These are phyloP conservation scores for Rhizopogon rudus DNA, from an alignment of 768 basidiomycete genomes.

Conservation along the genomic window DNA sequence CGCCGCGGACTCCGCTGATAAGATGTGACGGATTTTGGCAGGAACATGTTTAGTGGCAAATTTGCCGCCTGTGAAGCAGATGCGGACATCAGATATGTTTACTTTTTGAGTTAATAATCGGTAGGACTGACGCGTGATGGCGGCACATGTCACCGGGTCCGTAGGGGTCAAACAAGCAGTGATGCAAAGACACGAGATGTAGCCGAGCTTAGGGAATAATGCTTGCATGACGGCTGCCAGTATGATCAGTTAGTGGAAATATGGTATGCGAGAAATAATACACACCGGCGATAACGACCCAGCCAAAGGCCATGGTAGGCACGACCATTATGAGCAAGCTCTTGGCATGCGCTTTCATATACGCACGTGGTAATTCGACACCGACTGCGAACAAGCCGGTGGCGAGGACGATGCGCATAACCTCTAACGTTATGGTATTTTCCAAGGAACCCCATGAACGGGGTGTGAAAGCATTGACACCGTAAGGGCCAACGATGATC, in stretches of 20 bases:
- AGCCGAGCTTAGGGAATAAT: constrained; percentile 68
- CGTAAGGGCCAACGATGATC: constrained; percentile 64
- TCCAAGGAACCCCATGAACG: constrained; percentile 57
- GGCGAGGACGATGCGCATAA: constrained; percentile 85
- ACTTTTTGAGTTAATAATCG: background rate
- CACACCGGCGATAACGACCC: constrained; percentile 71
- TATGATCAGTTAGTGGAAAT: background rate
- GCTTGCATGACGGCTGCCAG: constrained; percentile 54
- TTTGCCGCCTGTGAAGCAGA: constrained; percentile 48
- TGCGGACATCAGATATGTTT: background rate
- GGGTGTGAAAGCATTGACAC: constrained; percentile 69
- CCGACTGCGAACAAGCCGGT: constrained; percentile 94
- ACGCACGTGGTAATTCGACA: constrained; percentile 84
- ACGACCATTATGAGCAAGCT: constrained; percentile 67
- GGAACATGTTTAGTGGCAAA: constrained; percentile 71
- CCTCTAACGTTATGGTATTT: constrained; percentile 73
- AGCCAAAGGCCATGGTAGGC: constrained; percentile 81
- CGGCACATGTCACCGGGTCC: constrained; percentile 90
- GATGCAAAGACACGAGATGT: constrained; percentile 75
- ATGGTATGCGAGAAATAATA: constrained; percentile 3
- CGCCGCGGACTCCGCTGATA: constrained; percentile 87
- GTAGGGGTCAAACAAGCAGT: constrained; percentile 92
- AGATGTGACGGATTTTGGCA: constrained; percentile 67
- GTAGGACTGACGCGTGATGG: constrained; percentile 54
- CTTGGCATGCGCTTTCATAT: constrained; percentile 76